These are phyloP conservation scores for Aspergillus oerlinghausenensis DNA, from an alignment of 2,329 filamentous ascomycete species.

Conservation along the genomic window DNA sequence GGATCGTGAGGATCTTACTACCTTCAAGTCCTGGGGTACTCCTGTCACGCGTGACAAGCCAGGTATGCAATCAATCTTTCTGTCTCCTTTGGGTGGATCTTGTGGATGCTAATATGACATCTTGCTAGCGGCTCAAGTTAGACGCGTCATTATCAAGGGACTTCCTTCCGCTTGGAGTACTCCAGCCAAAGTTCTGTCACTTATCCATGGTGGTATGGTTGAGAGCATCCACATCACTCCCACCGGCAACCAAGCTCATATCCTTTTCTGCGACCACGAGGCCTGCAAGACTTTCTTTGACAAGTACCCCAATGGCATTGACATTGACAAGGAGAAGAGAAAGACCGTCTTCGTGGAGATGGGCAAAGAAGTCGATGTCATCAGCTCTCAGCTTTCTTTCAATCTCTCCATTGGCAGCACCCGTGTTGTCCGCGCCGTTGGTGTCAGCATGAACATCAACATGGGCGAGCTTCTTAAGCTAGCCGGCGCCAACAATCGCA, in stretches of 20 bases:
- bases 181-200: conserved; percentile 30
- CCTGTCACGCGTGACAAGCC: conserved; percentile 22
- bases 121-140: conserved; percentile 19
- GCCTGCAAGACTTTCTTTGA: conserved; percentile 34
- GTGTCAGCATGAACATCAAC: conserved; percentile 37
- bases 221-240: conserved; percentile 27
- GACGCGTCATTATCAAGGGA: conserved; percentile 32
- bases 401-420: conserved; percentile 40
- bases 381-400: conserved; percentile 39
- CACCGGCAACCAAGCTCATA: conserved; percentile 22
- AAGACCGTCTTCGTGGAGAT: conserved; percentile 35
- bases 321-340: conserved; percentile 25
- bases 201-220: conserved; percentile 37
- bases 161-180: conserved; percentile 30
- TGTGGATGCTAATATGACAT: neutral
- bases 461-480: conserved; percentile 35
- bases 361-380: conserved; percentile 35
- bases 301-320: conserved; percentile 34
- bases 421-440: conserved; percentile 43
- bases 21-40: conserved; percentile 30
- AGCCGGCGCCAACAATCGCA: conserved; percentile 36
- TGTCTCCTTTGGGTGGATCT: neutral
- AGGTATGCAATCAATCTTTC: conserved; percentile 14
- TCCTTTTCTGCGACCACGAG: conserved; percentile 33
- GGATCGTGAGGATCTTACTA: conserved; percentile 26